A percentile compares a stretch with the other conserved stretches of the same genome.
Evolutionary conservation across 2,329 filamentous ascomycete genomes (phyloP).

Genomic region (Fusarium sp.): DNA sequence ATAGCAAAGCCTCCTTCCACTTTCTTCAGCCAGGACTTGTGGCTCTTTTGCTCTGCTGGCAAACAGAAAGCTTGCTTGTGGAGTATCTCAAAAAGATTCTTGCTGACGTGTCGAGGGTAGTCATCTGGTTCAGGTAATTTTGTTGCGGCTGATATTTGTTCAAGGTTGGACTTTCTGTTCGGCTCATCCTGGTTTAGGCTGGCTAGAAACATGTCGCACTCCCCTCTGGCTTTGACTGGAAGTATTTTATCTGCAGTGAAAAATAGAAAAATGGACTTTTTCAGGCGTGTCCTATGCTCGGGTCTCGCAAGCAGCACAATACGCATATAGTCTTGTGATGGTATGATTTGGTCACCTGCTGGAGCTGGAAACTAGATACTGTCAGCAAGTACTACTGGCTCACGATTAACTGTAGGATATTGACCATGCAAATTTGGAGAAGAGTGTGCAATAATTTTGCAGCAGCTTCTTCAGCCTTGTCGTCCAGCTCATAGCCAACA

Average conservation of each 20-base stretch:
- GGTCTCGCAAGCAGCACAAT: no score
- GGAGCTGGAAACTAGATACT: neutral
- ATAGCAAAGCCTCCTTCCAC: no score
- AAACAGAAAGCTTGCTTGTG: neutral
- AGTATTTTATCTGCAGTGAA: fast-evolving
- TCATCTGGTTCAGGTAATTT: neutral
- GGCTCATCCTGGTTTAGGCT: neutral
- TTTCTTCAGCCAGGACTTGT: neutral
- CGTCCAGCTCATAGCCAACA: neutral
- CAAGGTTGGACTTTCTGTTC: fast-evolving
- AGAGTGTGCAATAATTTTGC: fast-evolving
- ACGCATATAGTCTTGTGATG: no score
- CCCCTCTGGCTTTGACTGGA: fast-evolving
- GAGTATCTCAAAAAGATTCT: neutral
- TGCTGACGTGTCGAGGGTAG: neutral
- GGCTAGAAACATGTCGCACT: neutral
- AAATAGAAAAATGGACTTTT: no score
- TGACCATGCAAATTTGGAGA: neutral
- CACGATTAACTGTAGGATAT: no score
- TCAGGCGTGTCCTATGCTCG: no score
- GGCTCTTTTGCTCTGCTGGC: fast-evolving
- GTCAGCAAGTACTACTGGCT: no score
- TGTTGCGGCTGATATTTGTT: fast-evolving
- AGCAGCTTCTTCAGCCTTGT: fast-evolving
- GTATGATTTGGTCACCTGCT: neutral